Evolutionary conservation across 306 rosid species (phyloP).

Genomic region (Hylodesmum podocarpum): DNA sequence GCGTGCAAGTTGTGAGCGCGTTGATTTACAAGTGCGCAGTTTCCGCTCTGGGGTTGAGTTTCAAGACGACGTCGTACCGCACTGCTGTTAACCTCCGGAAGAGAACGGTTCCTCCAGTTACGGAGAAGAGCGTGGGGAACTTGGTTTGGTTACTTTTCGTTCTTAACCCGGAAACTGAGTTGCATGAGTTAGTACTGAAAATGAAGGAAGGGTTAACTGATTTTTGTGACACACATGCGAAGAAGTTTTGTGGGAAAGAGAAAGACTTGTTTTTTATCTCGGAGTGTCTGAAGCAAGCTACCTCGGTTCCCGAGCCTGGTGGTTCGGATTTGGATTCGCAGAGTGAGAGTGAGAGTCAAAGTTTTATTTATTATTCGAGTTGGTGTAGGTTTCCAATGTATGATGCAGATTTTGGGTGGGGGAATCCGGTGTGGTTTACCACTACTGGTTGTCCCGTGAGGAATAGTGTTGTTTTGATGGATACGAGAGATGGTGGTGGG

Average conservation of each 20-base stretch:
- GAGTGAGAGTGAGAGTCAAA: not conserved
- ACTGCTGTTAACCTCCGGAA: slow-evolving; percentile 31
- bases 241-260: slow-evolving; percentile 7
- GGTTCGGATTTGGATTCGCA: not conserved
- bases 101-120: slow-evolving; percentile 39
- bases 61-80: not conserved
- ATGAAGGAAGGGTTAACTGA: slow-evolving; percentile 16
- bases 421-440: slow-evolving; percentile 48
- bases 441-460: not conserved
- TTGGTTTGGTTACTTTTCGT: not conserved
- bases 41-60: slow-evolving; percentile 1
- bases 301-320: not conserved
- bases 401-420: slow-evolving; percentile 57
- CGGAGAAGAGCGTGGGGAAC: slow-evolving; percentile 39
- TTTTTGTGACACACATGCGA: not conserved
- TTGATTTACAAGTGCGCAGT: slow-evolving; percentile 31
- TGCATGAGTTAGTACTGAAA: slow-evolving; percentile 30
- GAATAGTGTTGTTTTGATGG: slow-evolving; percentile 41
- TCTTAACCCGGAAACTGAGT: not conserved
- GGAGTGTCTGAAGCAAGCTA: not conserved
- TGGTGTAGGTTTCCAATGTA: slow-evolving; percentile 43
- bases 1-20: slow-evolving; percentile 44
- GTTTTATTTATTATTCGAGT: slow-evolving; percentile 1
- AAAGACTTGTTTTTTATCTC: not conserved
- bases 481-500: slow-evolving; percentile 42